phyloP scores from a whole-genome alignment of 176 grass and related monocot genomes.

The Lolium perenne region DNA sequence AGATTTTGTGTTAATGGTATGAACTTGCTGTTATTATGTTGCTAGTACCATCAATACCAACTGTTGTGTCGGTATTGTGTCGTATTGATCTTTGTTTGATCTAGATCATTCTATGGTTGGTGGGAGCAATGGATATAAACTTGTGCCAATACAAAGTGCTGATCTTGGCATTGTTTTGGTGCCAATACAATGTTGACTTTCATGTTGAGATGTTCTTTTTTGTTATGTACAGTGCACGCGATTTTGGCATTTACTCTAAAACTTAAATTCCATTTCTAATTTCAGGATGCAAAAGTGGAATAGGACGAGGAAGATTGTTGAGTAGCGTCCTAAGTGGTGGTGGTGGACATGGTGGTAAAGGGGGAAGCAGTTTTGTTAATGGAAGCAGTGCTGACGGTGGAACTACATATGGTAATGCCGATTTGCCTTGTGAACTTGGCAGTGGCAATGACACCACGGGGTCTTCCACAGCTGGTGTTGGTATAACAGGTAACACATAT shows the following conservation, averaged over 20 bases:
- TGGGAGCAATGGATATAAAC: too few species aligned
- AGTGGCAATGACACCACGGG: slow-evolving; percentile 82
- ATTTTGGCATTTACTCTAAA: not conserved
- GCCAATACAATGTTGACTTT: not conserved
- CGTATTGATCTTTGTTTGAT: too few species aligned
- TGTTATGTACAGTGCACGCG: not conserved
- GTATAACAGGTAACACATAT: slow-evolving; percentile 79
- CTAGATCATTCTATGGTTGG: too few species aligned
- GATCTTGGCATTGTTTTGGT: too few species aligned
- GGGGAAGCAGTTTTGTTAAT: slow-evolving; percentile 60
- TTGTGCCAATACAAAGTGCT: too few species aligned
- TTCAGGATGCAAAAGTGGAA: slow-evolving; percentile 87
- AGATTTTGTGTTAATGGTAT: too few species aligned
- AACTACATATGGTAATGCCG: slow-evolving; percentile 71
- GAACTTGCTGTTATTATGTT: too few species aligned
- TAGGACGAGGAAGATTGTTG: slow-evolving; percentile 76
- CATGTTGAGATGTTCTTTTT: not conserved
- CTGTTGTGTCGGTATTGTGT: too few species aligned
- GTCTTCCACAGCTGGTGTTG: slow-evolving; percentile 86
- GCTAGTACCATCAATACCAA: too few species aligned
- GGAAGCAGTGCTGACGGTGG: slow-evolving; percentile 67
- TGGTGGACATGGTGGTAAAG: slow-evolving; percentile 96
- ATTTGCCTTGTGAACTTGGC: slow-evolving; percentile 97
- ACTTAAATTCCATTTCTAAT: slow-evolving; percentile 36
- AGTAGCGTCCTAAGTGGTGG: slow-evolving; percentile 72